A percentile compares a stretch with the other conserved stretches of the same genome.
Conservation (phyloP, 139 green algal species). For the Coccomyxa sp. region DNA sequence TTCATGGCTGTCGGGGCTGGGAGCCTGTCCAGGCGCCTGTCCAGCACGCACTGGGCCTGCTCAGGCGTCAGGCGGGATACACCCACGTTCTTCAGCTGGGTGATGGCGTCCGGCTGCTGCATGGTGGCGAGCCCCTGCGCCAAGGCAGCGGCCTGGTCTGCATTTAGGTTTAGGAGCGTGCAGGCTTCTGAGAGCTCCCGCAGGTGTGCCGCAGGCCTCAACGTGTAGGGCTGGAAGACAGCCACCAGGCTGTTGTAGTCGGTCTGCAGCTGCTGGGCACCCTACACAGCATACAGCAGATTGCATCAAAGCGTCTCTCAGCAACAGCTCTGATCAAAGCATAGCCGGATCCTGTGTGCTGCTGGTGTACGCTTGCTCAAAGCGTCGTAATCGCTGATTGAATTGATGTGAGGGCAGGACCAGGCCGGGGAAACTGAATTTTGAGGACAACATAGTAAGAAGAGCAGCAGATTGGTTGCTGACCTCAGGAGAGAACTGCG, state of each 20-base stretch:
- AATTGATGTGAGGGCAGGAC: not conserved
- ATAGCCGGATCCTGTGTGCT: too few relatives aligned
- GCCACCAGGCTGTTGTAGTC: conserved; percentile 27
- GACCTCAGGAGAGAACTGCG: conserved; percentile 31
- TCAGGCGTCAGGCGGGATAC: conserved; percentile 11
- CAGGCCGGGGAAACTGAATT: not conserved
- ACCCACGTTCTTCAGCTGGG: not conserved
- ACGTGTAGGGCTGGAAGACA: conserved; percentile 39
- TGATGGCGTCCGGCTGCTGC: not conserved
- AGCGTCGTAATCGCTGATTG: too few relatives aligned
- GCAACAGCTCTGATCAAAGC: too few relatives aligned
- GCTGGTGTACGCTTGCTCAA: too few relatives aligned
- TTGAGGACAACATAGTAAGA: too few relatives aligned
- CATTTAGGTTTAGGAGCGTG: conserved; percentile 11
- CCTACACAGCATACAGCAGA: conserved; percentile 9
- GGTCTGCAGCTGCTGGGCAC: conserved; percentile 19
- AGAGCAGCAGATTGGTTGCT: too few relatives aligned
- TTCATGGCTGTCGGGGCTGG: too few relatives aligned
- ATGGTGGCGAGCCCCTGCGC: not conserved
- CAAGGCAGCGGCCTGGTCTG: not conserved
- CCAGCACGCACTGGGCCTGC: conserved; percentile 21
- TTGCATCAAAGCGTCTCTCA: too few relatives aligned
- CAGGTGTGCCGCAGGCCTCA: conserved; percentile 41
- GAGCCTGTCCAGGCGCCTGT: conserved; percentile 7
- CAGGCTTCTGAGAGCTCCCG: conserved; percentile 37